Evolutionary conservation across 202 grass and related monocot genomes (phyloP).

Genomic region (Saccharum hybrid): DNA sequence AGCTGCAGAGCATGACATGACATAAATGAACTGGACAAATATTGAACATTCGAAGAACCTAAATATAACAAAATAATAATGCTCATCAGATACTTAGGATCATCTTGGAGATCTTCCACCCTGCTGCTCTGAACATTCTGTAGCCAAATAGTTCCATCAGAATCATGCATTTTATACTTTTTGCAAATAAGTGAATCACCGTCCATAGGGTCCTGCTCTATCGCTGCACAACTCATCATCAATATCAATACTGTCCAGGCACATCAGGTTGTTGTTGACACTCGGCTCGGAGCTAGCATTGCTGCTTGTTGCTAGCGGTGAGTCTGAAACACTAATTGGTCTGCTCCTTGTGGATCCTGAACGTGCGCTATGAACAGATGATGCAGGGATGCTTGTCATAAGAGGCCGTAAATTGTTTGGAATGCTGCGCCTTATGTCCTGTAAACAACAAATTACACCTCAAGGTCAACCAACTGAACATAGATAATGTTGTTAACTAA

Average conservation of each 20-base stretch:
- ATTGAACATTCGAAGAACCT: conserved; percentile 45
- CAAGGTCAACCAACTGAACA: conserved; percentile 37
- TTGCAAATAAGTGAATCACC: conserved; percentile 45
- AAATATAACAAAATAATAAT: conserved; percentile 40
- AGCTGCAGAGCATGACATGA: conserved; percentile 25
- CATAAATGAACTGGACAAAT: conserved; percentile 51
- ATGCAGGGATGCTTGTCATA: conserved; percentile 90
- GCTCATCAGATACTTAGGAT: conserved; percentile 31
- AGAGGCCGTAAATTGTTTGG: conserved; percentile 90
- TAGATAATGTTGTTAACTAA: neutral
- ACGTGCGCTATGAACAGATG: conserved; percentile 80
- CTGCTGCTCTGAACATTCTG: conserved; percentile 45
- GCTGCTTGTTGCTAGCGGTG: conserved; percentile 91
- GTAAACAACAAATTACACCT: conserved; percentile 35
- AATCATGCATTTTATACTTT: conserved; percentile 44
- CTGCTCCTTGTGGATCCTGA: conserved; percentile 77
- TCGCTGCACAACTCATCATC: conserved; percentile 80
- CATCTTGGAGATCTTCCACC: conserved; percentile 23
- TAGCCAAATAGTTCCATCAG: conserved; percentile 35
- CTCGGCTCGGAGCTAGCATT: conserved; percentile 90
- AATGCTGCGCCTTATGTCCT: conserved; percentile 94
- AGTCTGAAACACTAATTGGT: conserved; percentile 68
- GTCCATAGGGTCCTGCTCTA: conserved; percentile 49
- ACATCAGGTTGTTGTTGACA: conserved; percentile 86
- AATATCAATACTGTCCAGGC: conserved; percentile 70